Percentiles rank a stretch among this genome's conserved stretches.
These are phyloP conservation scores for Jamesozyma piceae DNA, from an alignment of 805 yeast genomes.

Conservation along the genomic window DNA sequence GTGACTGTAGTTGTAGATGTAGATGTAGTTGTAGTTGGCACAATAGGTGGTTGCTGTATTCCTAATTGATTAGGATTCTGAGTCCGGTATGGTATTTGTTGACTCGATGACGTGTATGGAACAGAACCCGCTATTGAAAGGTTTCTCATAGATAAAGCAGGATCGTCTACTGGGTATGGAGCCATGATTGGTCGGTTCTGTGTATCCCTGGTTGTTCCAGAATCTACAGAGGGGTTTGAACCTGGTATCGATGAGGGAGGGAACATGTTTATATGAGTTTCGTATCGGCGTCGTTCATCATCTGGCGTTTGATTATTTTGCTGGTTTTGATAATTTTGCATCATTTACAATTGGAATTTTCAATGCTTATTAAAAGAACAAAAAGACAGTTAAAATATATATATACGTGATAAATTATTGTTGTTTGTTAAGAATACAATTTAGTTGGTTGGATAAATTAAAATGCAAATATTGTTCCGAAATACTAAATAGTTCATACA, in stretches of 20 bases:
- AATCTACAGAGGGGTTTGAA: neutral
- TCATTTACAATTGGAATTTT: neutral
- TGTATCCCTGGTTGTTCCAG: neutral
- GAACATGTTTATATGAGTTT: conserved; percentile 17
- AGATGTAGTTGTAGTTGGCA: neutral
- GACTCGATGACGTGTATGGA: neutral
- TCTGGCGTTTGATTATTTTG: neutral
- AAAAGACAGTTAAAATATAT: too few species aligned
- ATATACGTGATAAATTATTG: too few species aligned
- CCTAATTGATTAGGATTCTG: neutral
- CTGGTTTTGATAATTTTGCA: neutral
- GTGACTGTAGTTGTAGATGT: neutral
- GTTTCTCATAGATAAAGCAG: neutral
- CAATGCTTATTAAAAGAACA: too few species aligned
- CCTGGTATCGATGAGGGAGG: conserved; percentile 7
- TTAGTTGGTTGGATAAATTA: too few species aligned
- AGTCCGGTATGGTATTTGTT: conserved; percentile 3
- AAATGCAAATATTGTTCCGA: too few species aligned
- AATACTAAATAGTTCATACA: too few species aligned
- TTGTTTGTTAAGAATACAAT: too few species aligned
- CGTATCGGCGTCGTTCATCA: conserved; percentile 7
- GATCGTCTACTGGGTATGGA: neutral
- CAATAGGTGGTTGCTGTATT: neutral
- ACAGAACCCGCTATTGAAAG: neutral
- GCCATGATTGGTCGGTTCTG: neutral